phyloP scores from a whole-genome alignment of 257 asterid genomes.

The Verbascum thapsus region DNA sequence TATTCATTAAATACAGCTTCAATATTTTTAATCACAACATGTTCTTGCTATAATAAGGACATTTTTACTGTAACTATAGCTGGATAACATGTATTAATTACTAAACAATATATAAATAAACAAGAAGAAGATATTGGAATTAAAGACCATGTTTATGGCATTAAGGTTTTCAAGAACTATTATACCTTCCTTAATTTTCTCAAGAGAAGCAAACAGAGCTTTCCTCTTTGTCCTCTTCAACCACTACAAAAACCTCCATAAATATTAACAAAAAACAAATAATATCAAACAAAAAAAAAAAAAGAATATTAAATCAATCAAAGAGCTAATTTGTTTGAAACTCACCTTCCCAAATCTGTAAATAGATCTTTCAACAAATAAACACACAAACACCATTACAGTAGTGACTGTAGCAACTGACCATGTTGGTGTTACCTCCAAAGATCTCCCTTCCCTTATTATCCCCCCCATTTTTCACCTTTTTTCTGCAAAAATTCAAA shows the following conservation, averaged over 20 bases:
- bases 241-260: slow-evolving; percentile 56
- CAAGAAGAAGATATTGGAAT: too few species aligned
- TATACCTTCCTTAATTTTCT: slow-evolving; percentile 81
- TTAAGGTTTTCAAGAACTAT: neutral
- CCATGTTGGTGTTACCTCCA: slow-evolving; percentile 93
- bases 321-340: neutral
- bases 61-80: too few species aligned
- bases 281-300: neutral
- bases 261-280: neutral
- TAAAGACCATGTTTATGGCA: neutral
- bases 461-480: slow-evolving; percentile 46
- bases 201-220: slow-evolving; percentile 79
- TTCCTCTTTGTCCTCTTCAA: slow-evolving; percentile 84
- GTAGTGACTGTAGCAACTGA: slow-evolving; percentile 93
- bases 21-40: too few species aligned
- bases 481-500: neutral
- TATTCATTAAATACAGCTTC: too few species aligned
- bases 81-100: too few species aligned
- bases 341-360: slow-evolving; percentile 84
- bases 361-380: slow-evolving; percentile 77
- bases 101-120: too few species aligned
- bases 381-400: slow-evolving; percentile 83
- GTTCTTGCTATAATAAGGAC: too few species aligned
- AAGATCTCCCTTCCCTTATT: slow-evolving; percentile 74
- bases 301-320: neutral